Percentiles rank a stretch among this genome's conserved stretches.
Conservation (phyloP, 768 basidiomycete genomes). For the Tulasnella sp. region DNA sequence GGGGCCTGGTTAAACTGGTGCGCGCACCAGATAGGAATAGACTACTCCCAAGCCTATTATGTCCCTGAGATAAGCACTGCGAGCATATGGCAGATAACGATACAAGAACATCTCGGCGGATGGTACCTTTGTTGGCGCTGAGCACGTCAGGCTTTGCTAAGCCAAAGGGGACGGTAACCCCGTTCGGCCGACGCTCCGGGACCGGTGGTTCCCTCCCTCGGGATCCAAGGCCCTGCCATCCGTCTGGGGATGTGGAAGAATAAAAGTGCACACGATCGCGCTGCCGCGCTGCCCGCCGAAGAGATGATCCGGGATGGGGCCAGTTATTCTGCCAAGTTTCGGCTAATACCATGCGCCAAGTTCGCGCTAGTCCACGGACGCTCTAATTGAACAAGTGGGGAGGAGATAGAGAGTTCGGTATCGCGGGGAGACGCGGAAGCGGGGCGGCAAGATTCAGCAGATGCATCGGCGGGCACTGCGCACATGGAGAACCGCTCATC, state of each 20-base stretch:
- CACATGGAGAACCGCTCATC: background rate
- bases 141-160: conserved; percentile 4
- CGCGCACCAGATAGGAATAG: background rate
- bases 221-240: background rate
- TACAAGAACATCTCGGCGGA: background rate
- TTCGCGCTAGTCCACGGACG: background rate
- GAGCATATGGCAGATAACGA: conserved; percentile 15
- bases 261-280: conserved; percentile 11
- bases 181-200: conserved; percentile 12
- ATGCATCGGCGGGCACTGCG: background rate
- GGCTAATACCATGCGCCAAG: background rate
- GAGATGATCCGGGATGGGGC: background rate
- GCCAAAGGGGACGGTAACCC: background rate
- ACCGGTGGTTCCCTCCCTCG: background rate
- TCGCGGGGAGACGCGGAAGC: conserved; percentile 9
- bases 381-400: background rate
- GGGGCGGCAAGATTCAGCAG: conserved; percentile 14
- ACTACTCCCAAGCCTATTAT: conserved; percentile 10
- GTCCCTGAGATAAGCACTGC: background rate
- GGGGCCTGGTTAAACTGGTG: background rate
- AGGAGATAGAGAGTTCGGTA: background rate
- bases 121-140: background rate
- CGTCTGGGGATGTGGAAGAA: background rate
- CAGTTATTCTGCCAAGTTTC: background rate
- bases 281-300: background rate